A percentile compares a stretch with the other conserved stretches of the same genome.
Conservation (phyloP, 192 early-diverging fungal species). For the Backusella luteola region DNA sequence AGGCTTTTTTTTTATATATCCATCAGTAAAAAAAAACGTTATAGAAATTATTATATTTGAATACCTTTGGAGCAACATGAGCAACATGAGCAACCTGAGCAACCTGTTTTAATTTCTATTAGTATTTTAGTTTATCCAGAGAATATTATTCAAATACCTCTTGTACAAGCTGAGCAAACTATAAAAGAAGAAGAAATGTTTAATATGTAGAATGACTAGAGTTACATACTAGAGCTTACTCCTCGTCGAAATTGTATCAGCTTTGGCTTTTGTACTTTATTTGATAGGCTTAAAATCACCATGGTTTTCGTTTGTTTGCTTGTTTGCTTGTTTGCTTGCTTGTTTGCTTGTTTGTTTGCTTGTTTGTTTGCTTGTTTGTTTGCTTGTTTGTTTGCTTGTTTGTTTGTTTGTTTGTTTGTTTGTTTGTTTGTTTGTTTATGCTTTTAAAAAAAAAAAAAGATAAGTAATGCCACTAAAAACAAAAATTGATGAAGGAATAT, state of each 20-base stretch:
- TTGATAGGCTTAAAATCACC: neutral
- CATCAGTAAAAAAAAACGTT: neutral
- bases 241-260: neutral
- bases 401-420: no score
- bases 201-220: neutral
- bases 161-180: neutral
- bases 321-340: no score
- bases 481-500: no score
- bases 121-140: neutral
- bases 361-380: no score
- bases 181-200: neutral
- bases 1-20: neutral
- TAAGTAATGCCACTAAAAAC: no score
- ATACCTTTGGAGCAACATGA: neutral
- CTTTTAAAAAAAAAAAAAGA: no score
- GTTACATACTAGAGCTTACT: neutral
- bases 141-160: neutral
- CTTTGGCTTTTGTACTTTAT: neutral
- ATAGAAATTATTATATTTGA: neutral
- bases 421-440: no score
- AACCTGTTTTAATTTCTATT: neutral
- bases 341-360: no score
- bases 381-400: no score
- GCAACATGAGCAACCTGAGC: neutral
- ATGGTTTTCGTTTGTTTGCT: neutral